phyloP scores from a whole-genome alignment of 2,329 filamentous ascomycete species.

The Scorias spongiosa region DNA sequence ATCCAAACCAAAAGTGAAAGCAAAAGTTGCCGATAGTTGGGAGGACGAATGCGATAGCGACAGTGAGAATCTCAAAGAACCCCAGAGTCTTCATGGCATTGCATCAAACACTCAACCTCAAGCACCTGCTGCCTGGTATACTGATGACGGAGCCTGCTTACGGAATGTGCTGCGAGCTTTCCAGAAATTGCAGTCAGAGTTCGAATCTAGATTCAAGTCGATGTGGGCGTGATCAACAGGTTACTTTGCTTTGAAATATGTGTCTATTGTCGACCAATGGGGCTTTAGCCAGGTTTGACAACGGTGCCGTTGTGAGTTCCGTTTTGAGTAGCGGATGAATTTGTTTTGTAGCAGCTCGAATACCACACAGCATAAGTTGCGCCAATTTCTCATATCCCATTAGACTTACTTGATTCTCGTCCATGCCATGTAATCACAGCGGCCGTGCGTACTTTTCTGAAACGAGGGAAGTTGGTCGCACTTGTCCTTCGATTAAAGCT shows the following conservation, averaged over 20 bases:
- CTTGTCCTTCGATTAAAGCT: too few species aligned
- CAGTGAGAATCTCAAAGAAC: constrained; percentile 18
- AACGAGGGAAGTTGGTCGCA: too few species aligned
- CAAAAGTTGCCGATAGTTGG: constrained; percentile 27
- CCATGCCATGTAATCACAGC: too few species aligned
- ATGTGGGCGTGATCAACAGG: constrained; percentile 36
- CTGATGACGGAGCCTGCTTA: constrained; percentile 32
- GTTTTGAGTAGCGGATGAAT: too few species aligned
- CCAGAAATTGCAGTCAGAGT: constrained; percentile 40
- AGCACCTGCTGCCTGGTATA: constrained; percentile 21
- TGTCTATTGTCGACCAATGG: neutral
- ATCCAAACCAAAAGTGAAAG: constrained; percentile 33
- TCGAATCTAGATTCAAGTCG: constrained; percentile 48
- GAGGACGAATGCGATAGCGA: constrained; percentile 23
- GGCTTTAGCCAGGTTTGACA: too few species aligned
- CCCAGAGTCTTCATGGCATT: constrained; percentile 5
- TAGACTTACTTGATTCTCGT: too few species aligned
- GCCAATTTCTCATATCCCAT: too few species aligned
- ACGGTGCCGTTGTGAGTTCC: too few species aligned
- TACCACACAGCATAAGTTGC: too few species aligned
- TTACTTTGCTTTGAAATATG: neutral
- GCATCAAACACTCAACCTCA: constrained; percentile 7
- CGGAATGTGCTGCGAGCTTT: constrained; percentile 45
- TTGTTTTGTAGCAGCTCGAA: too few species aligned
- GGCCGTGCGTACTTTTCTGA: too few species aligned